These are phyloP conservation scores for Penicillium lagena DNA, from an alignment of 495 filamentous ascomycete species.

Conservation along the genomic window DNA sequence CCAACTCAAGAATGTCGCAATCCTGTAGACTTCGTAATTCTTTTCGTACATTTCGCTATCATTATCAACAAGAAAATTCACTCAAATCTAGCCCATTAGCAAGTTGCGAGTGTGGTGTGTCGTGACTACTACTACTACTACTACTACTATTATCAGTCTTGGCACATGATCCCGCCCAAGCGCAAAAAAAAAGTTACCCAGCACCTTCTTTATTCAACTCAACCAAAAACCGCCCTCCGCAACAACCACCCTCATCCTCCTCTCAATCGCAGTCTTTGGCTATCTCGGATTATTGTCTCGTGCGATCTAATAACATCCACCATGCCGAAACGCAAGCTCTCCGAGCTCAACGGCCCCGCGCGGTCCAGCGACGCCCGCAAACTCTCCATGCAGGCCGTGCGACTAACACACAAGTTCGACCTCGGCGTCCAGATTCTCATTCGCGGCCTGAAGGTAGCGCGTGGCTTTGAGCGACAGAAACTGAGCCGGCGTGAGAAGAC, in stretches of 20 bases:
- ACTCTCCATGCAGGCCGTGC: conserved; percentile 25
- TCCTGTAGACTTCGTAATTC: too few species aligned
- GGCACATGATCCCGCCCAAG: not conserved
- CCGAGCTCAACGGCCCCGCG: conserved; percentile 21
- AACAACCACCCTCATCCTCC: too few species aligned
- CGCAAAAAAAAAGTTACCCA: not conserved
- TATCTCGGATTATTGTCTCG: too few species aligned
- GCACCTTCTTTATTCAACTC: not conserved
- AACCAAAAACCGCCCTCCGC: not conserved
- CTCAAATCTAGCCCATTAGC: too few species aligned
- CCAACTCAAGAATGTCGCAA: not conserved
- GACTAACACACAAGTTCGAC: conserved; percentile 49
- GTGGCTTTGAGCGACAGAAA: conserved; percentile 87
- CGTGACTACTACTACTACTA: too few species aligned
- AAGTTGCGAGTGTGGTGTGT: too few species aligned
- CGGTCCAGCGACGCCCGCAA: conserved; percentile 16
- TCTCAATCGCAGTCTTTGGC: too few species aligned
- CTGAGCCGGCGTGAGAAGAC: conserved; percentile 69
- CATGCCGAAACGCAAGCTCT: conserved; percentile 46
- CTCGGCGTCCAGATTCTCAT: conserved; percentile 55
- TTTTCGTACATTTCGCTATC: too few species aligned
- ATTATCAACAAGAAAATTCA: too few species aligned
- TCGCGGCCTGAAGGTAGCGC: conserved; percentile 68
- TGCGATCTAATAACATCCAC: too few species aligned
- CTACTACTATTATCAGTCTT: not conserved